phyloP scores from a whole-genome alignment of 768 basidiomycete genomes.

The Rhizopogon sp. region DNA sequence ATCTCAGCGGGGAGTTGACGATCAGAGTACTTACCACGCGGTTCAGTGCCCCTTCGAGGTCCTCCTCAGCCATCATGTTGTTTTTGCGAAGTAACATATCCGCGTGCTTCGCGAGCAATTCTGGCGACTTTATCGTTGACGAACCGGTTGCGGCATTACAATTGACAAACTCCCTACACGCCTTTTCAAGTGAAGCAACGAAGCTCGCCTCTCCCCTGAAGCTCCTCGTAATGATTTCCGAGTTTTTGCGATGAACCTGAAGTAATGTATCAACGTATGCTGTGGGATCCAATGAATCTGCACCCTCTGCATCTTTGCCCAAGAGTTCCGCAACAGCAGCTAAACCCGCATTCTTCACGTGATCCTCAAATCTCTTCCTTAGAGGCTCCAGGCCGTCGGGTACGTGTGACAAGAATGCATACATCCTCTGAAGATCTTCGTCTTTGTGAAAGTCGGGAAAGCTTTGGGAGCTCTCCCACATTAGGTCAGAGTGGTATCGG shows the following conservation, averaged over 20 bases:
- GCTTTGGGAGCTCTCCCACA: conserved; percentile 92
- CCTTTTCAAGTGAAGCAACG: conserved; percentile 89
- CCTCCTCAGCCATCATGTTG: conserved; percentile 92
- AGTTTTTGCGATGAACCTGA: conserved; percentile 89
- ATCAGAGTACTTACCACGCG: conserved; percentile 62
- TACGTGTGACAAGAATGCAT: conserved; percentile 83
- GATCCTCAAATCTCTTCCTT: conserved; percentile 89
- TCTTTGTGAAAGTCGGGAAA: conserved; percentile 91
- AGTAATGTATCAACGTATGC: conserved; percentile 91
- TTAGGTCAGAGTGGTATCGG: conserved; percentile 71
- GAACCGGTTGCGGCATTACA: conserved; percentile 83
- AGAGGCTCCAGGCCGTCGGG: conserved; percentile 87
- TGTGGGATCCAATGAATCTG: conserved; percentile 79
- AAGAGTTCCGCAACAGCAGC: conserved; percentile 72
- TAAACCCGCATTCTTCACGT: conserved; percentile 88
- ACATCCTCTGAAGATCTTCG: conserved; percentile 94
- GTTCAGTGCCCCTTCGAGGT: conserved; percentile 82
- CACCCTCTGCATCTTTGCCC: conserved; percentile 47
- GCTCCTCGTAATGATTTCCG: conserved; percentile 79
- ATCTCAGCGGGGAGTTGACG: conserved; percentile 1
- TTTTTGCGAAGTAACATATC: conserved; percentile 88
- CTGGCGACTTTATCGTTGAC: conserved; percentile 84
- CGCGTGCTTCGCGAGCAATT: conserved; percentile 87
- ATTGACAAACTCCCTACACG: conserved; percentile 94
- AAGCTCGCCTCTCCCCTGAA: conserved; percentile 94